phyloP scores from a whole-genome alignment of 202 grass and related monocot genomes.

The Carex arenaria region DNA sequence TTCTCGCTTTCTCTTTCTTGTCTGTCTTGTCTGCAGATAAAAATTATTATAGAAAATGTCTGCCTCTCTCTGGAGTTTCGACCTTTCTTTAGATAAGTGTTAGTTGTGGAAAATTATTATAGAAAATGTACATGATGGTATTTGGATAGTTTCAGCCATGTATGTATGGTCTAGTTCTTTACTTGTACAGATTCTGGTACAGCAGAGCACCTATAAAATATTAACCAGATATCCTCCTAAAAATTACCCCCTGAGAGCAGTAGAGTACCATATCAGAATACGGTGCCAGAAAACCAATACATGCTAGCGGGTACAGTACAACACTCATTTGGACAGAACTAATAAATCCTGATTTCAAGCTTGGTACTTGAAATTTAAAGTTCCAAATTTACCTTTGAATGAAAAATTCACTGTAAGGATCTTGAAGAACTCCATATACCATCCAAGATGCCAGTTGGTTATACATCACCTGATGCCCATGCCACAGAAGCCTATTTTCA shows the following conservation, averaged over 20 bases:
- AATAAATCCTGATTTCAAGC: background rate
- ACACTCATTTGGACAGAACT: background rate
- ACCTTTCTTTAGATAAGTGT: background rate
- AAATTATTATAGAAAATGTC: background rate
- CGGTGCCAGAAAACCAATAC: background rate
- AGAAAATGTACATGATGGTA: background rate
- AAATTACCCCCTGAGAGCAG: background rate
- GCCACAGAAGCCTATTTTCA: constrained; percentile 85
- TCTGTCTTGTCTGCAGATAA: constrained; percentile 23
- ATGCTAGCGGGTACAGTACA: background rate
- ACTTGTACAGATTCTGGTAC: background rate
- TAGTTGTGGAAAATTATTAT: background rate
- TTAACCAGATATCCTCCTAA: background rate
- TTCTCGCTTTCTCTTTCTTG: constrained; percentile 21
- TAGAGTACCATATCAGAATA: background rate
- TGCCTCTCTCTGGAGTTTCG: no score
- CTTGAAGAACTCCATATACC: constrained; percentile 99
- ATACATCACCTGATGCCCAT: constrained; percentile 99
- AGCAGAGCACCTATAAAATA: background rate
- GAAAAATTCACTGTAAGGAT: constrained; percentile 90
- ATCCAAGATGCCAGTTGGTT: constrained; percentile 93
- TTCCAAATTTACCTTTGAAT: constrained; percentile 60
- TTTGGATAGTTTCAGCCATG: background rate
- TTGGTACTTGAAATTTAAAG: background rate
- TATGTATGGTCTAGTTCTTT: background rate